Conservation (phyloP, 257 asterid species). For the Solanum clarkiae region DNA sequence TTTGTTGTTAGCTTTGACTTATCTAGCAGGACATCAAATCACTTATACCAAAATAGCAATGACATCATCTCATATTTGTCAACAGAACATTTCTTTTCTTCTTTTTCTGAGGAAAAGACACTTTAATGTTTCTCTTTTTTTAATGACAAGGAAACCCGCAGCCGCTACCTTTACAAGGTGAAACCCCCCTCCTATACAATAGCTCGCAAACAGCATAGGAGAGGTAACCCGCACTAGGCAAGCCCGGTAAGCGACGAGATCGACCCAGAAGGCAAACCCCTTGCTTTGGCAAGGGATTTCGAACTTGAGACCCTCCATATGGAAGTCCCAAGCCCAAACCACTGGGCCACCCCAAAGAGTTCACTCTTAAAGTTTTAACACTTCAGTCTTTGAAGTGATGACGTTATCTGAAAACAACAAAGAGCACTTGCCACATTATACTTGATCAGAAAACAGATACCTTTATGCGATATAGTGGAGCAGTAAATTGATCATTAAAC, state of each 20-base stretch:
- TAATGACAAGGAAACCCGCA: too few relatives aligned
- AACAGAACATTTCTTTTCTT: not conserved
- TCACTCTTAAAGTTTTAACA: not conserved
- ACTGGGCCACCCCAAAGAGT: too few relatives aligned
- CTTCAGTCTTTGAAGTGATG: not conserved
- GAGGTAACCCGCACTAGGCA: too few relatives aligned
- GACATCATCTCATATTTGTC: not conserved
- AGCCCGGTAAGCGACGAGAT: too few relatives aligned
- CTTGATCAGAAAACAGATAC: slow-evolving; percentile 6
- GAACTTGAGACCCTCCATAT: too few relatives aligned
- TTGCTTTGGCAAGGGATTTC: too few relatives aligned
- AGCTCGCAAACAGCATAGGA: too few relatives aligned
- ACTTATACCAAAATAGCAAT: not conserved
- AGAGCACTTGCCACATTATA: not conserved
- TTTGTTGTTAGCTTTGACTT: not conserved
- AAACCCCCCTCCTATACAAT: too few relatives aligned
- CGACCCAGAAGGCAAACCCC: too few relatives aligned
- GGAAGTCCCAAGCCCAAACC: too few relatives aligned
- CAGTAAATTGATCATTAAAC: slow-evolving; percentile 73
- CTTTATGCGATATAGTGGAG: slow-evolving; percentile 79
- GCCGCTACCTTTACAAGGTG: too few relatives aligned
- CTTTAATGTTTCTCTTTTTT: not conserved
- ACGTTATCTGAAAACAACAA: not conserved
- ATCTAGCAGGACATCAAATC: not conserved
- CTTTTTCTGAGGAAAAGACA: not conserved